A percentile compares a stretch with the other conserved stretches of the same genome.
phyloP scores from a whole-genome alignment of 2,329 filamentous ascomycete species.

The Stemphylium beticola region DNA sequence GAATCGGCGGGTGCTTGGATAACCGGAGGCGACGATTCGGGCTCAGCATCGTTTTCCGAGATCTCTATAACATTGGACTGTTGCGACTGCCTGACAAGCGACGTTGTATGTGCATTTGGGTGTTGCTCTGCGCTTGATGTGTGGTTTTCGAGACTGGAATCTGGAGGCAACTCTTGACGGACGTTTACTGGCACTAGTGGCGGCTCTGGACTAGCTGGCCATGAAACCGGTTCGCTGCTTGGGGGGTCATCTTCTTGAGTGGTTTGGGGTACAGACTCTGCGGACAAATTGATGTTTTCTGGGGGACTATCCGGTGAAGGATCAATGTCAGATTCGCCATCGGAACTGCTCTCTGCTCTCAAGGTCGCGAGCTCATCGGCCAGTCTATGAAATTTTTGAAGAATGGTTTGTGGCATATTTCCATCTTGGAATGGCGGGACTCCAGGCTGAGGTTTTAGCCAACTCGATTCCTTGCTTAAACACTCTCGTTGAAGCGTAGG shows the following conservation, averaged over 20 bases:
- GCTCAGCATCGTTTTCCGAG: constrained; percentile 17
- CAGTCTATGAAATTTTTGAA: constrained; percentile 27
- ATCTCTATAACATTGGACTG: constrained; percentile 7
- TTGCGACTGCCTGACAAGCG: neutral
- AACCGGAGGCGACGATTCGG: constrained; percentile 27
- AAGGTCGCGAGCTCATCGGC: constrained; percentile 26
- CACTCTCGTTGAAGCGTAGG: constrained; percentile 58
- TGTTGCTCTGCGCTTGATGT: neutral
- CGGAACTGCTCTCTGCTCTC: constrained; percentile 17
- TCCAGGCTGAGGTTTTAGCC: constrained; percentile 42
- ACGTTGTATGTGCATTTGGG: neutral
- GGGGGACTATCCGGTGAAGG: constrained; percentile 20
- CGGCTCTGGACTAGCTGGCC: constrained; percentile 24
- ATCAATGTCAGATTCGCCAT: constrained; percentile 18
- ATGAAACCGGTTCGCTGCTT: constrained; percentile 16
- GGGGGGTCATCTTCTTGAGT: constrained; percentile 11
- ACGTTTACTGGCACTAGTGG: constrained; percentile 17
- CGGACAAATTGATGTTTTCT: constrained; percentile 9
- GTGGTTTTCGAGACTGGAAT: constrained; percentile 32
- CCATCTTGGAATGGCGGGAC: constrained; percentile 39
- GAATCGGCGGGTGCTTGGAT: constrained; percentile 9
- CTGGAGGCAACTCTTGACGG: constrained; percentile 34
- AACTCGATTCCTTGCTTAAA: constrained; percentile 53
- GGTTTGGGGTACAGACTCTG: constrained; percentile 6
- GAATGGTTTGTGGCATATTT: constrained; percentile 49